These are phyloP conservation scores for Salix caprea DNA, from an alignment of 345 rosid species.

Conservation along the genomic window DNA sequence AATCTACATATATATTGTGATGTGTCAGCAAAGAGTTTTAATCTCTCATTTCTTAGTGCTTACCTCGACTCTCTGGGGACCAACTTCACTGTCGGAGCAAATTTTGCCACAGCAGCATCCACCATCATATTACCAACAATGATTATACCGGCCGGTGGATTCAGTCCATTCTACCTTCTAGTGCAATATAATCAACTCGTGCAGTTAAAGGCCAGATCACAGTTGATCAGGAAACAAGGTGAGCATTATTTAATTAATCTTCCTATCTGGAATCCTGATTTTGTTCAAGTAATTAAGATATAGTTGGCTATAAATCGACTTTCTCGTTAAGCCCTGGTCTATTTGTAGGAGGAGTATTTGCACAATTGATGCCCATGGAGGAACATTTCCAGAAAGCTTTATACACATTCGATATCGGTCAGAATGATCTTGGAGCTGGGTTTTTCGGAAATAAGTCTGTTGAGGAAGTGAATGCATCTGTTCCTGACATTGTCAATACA, in stretches of 20 bases:
- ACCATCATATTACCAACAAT: slow-evolving; percentile 18
- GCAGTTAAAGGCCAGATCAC: slow-evolving; percentile 38
- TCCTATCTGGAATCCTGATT: too few relatives aligned
- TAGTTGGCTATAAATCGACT: background rate
- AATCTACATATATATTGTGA: background rate
- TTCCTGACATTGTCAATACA: slow-evolving; percentile 39
- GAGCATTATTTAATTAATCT: background rate
- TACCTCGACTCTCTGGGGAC: slow-evolving; percentile 30
- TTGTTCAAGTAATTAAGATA: background rate
- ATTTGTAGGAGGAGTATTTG: slow-evolving; percentile 27
- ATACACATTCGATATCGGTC: slow-evolving; percentile 61
- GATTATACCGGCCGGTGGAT: slow-evolving; percentile 16
- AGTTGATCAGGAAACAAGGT: slow-evolving; percentile 41
- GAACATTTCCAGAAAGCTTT: slow-evolving; percentile 37
- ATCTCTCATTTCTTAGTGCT: slow-evolving; percentile 24
- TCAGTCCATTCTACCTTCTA: slow-evolving; percentile 42
- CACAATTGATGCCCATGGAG: slow-evolving; percentile 37
- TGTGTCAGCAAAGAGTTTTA: slow-evolving; percentile 22
- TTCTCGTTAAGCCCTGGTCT: background rate
- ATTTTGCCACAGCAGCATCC: slow-evolving; percentile 28
- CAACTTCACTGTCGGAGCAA: slow-evolving; percentile 32
- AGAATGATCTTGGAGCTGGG: slow-evolving; percentile 47
- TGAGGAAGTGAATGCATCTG: slow-evolving; percentile 34
- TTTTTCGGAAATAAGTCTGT: slow-evolving; percentile 28
- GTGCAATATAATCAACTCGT: slow-evolving; percentile 43